Conservation (phyloP, 805 yeast species). For the Torulaspora franciscae region DNA sequence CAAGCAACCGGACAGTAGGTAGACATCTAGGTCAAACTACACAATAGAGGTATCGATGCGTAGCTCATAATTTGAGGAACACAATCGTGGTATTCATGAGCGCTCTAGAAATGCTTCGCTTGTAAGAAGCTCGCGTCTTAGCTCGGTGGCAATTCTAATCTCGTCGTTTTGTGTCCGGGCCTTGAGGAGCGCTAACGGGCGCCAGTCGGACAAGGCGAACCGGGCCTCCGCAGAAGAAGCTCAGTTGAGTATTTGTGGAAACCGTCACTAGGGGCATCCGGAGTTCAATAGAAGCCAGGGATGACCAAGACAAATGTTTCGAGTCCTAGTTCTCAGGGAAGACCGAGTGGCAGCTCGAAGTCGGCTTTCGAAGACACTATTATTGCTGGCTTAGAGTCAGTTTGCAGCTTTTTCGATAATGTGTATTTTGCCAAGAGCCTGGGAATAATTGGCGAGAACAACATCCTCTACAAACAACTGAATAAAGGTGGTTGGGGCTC, state of each 20-base stretch:
- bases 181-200: neutral
- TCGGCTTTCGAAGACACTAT: constrained; percentile 19
- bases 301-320: neutral
- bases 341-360: neutral
- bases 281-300: neutral
- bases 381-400: constrained; percentile 21
- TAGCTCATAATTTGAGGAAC: neutral
- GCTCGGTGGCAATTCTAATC: neutral
- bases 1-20: constrained; percentile 2
- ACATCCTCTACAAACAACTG: constrained; percentile 22
- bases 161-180: neutral
- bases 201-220: neutral
- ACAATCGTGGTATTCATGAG: neutral
- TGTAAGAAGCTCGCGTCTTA: neutral
- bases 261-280: neutral
- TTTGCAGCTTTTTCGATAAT: constrained; percentile 28
- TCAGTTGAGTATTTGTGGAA: too few species aligned
- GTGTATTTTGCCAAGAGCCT: constrained; percentile 27
- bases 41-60: neutral
- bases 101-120: neutral
- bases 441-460: constrained; percentile 28
- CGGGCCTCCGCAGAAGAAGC: too few species aligned
- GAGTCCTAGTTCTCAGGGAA: neutral
- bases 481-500: constrained; percentile 30
- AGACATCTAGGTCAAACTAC: neutral